Base-by-base conservation (phyloP, 805 yeast genomes). In the Saccharomycopsis sp. region DNA sequence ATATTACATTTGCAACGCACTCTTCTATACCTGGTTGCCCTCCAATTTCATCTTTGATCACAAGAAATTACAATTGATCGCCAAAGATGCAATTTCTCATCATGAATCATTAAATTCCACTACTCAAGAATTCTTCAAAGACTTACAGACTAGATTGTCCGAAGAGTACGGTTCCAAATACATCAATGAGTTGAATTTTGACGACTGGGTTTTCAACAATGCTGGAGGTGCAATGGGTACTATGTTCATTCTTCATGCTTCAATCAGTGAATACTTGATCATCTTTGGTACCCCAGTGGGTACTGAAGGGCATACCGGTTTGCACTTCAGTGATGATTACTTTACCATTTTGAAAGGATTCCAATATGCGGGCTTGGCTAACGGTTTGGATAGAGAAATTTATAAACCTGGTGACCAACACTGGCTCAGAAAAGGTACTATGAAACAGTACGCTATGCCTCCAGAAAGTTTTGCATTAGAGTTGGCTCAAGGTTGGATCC, bases 201-300 rank as follows among this genome's bases (percentile, higher is more conserved):
- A 84, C 43, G 90, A 89, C 53, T 93, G 97, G 97, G 83, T 93
- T 41, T 90, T 80, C 75, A 93, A 93, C 74, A 87, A 86, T 57
- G 98, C 98, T 3, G 98, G 98, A 44, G 96, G 96, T 54, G 97
- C 98, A 42, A 93, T 93, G 98, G 93, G 94, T 20, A 79, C 88
- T 44, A 90, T 93, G 97, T 75, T 86, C 56, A 86, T 93, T 50
- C 70, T 90, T 53, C 98, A 93, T 63, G 97, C 97, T 8, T 93
- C 97, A 6, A 71, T 93, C 56, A 71, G 93, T 4, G 98, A 93
- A 66, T 93, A 93, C 61, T 66, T 93, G 61, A 93, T 93, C 59
- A 75, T 93, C 61, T 93, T 93, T 53, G 98, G 98, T 40, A 75
- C 94, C 38, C 86, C 97, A 2, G 74, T 82, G 4, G 98, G 97